Base-by-base conservation (phyloP, 441 rosid genomes). In the Sinapis alba region DNA sequence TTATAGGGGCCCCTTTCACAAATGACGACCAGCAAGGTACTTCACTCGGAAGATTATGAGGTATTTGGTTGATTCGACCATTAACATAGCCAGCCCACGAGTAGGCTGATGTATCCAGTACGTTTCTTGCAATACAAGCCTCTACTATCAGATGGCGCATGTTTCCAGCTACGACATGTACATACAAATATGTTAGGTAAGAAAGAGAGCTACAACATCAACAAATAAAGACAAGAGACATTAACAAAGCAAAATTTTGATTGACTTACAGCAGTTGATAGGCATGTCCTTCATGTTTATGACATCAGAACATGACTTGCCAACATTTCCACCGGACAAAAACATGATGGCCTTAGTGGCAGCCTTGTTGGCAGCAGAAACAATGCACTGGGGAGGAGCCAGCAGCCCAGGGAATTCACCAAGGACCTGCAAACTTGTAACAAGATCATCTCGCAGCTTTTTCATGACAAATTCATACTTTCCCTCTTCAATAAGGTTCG, bases 111-210 rank as follows among this genome's bases (percentile, higher is more conserved):
- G 88, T 86, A 76, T 90, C 92, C 73, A 90, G 79, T 72, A 90
- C 65, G 80, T 85, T 85, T 83, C 95, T 85, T 32, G 95, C 86
- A 26, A 90, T 85, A 81, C 92, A 88, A 69, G 95, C 95, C 88
- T 90, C 95, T 53, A 90, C 88, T 77, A 90, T 88, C 81, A 90
- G 82, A 80, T 90, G 95, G n/a, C 88, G 88, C 91, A 90, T 84
- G 86, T 90, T 86, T 81, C 95, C 95, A 84, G 85, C 95, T 90
- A 86, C 80, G 12, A 74, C 65, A 69, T 68, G 20, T 53, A 54
- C 68, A 81, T 50, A 62, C 0, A 69, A 32, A 38, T 51, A 58
- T 43, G 84, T 82, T 41, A 72, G 72, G 43, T 23, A 58, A 21
- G 30, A 30, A 78, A 15, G 64, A 34, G 20, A 26, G 23, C 21